Conservation (phyloP, 108 stramenopile genomes). For the Skeletonema grethae region DNA sequence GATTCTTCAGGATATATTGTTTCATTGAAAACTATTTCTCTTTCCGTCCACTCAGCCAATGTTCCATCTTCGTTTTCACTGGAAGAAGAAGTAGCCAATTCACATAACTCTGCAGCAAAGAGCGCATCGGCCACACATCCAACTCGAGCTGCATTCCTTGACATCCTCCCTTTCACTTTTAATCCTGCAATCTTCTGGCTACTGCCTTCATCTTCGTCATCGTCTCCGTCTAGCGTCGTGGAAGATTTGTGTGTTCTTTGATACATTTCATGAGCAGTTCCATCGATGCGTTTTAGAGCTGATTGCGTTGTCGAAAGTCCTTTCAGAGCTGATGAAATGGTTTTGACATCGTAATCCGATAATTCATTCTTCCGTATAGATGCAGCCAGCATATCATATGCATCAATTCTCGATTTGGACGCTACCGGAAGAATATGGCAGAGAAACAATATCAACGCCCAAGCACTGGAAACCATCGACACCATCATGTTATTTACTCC, state of each 20-base stretch:
- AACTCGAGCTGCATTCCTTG: slow-evolving; percentile 69
- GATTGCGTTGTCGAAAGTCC: slow-evolving; percentile 61
- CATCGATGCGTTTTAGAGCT: slow-evolving; percentile 81
- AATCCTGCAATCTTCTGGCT: slow-evolving; percentile 38
- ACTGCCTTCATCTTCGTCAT: slow-evolving; percentile 9
- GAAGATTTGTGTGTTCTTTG: slow-evolving; percentile 67
- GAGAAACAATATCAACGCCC: background rate
- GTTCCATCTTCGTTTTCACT: slow-evolving; percentile 32
- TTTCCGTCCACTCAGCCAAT: slow-evolving; percentile 43
- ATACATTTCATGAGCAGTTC: slow-evolving; percentile 81
- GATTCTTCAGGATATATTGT: slow-evolving; percentile 22
- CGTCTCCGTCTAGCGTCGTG: slow-evolving; percentile 24
- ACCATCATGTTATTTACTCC: background rate
- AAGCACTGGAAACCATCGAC: background rate
- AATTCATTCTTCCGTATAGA: background rate
- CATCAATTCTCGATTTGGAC: background rate
- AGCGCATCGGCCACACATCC: slow-evolving; percentile 74
- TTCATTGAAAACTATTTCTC: slow-evolving; percentile 50
- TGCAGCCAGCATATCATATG: background rate
- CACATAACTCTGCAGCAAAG: slow-evolving; percentile 78
- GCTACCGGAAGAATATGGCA: background rate
- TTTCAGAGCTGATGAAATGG: slow-evolving; percentile 42
- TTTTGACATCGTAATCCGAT: slow-evolving; percentile 9
- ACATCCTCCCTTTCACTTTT: slow-evolving; percentile 69
- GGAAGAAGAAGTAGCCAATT: slow-evolving; percentile 41